Evolutionary conservation across 1,284 basidiomycete species (phyloP).

Genomic region (Moniliophthora roreri): DNA sequence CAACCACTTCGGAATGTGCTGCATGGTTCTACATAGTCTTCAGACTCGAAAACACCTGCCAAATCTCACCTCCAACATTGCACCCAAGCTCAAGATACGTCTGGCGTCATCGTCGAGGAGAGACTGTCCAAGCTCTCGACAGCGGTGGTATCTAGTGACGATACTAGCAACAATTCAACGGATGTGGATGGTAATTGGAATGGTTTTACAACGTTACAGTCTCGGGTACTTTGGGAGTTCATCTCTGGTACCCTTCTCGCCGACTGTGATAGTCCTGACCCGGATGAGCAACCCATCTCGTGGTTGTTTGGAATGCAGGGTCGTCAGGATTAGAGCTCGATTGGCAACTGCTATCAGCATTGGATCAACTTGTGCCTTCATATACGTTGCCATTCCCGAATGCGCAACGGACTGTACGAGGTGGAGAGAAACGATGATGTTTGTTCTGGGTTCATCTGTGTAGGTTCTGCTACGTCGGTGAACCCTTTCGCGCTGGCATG

Average conservation of each 20-base stretch:
- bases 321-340: slow-evolving; percentile 10
- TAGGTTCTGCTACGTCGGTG: too few relatives aligned
- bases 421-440: slow-evolving; percentile 64
- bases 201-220: not conserved
- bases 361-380: slow-evolving; percentile 62
- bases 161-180: slow-evolving; percentile 29
- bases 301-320: too few relatives aligned
- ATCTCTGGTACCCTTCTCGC: too few relatives aligned
- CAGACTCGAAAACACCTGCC: slow-evolving; percentile 58
- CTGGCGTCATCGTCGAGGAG: not conserved
- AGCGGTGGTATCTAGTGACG: slow-evolving; percentile 17
- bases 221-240: too few relatives aligned
- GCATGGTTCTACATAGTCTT: slow-evolving; percentile 40
- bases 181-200: slow-evolving; percentile 29
- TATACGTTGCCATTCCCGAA: slow-evolving; percentile 67
- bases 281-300: too few relatives aligned
- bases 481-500: too few relatives aligned
- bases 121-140: slow-evolving; percentile 10
- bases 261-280: too few relatives aligned
- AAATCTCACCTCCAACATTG: slow-evolving; percentile 31
- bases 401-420: slow-evolving; percentile 62
- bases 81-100: not conserved
- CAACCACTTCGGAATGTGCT: too few relatives aligned
- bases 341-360: slow-evolving; percentile 56
- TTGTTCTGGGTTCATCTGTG: too few relatives aligned